Conservation (phyloP, 345 rosid genomes). For the Garcia nutans region DNA sequence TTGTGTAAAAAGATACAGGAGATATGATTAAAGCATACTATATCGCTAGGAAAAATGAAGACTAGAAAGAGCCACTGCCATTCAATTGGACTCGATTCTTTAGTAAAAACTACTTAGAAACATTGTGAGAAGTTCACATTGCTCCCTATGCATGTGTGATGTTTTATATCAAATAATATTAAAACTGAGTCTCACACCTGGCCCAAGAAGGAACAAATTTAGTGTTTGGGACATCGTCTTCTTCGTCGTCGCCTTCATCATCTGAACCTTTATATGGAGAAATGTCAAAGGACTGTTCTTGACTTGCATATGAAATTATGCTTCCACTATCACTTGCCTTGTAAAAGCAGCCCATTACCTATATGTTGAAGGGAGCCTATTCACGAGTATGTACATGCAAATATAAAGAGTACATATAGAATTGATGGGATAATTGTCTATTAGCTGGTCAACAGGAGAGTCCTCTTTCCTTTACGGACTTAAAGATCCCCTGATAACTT, state of each 20-base stretch:
- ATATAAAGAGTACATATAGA: not conserved
- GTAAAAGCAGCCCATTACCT: conserved; percentile 34
- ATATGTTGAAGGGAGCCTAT: not conserved
- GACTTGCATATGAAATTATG: conserved; percentile 10
- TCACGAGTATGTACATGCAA: conserved; percentile 13
- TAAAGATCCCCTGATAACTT: not conserved
- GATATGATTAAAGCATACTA: not conserved
- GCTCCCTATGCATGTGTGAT: not conserved
- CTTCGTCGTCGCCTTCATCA: conserved; percentile 75
- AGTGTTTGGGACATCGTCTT: conserved; percentile 43
- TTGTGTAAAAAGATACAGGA: not conserved
- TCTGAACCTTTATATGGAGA: conserved; percentile 93
- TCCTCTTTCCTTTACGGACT: not conserved
- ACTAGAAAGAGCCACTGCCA: not conserved
- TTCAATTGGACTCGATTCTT: not conserved
- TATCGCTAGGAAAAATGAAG: not conserved
- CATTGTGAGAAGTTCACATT: not conserved
- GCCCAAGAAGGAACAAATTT: conserved; percentile 88
- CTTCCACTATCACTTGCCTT: conserved; percentile 25
- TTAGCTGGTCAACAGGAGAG: not conserved
- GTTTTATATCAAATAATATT: not conserved
- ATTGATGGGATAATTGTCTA: not conserved
- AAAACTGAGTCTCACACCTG: conserved; percentile 42
- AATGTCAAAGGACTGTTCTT: conserved; percentile 74
- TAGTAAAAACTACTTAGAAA: not conserved